Percentiles rank a stretch among this genome's conserved stretches.
Conservation (phyloP, 129 eudicot species). For the Dittrichia graveolens region DNA sequence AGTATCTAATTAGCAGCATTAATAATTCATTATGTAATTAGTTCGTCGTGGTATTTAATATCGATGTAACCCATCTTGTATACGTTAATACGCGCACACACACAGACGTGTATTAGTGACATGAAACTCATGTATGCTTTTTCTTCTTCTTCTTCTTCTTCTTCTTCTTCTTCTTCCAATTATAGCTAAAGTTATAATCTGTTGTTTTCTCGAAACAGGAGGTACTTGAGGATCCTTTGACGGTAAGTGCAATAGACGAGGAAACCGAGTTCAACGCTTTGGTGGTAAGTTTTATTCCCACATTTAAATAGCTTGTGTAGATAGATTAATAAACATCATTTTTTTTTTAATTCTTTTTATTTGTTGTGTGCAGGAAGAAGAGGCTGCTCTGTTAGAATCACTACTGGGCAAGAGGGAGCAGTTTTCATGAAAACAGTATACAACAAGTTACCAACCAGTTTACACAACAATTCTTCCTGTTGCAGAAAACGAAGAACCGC, state of each 20-base stretch:
- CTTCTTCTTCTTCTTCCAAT: not conserved
- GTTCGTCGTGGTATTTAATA: too few species aligned
- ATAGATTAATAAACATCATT: not conserved
- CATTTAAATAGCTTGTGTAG: not conserved
- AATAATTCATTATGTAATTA: not conserved
- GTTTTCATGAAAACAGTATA: slow-evolving; percentile 13
- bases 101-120: too few species aligned
- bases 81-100: not conserved
- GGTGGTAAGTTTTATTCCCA: slow-evolving; percentile 61
- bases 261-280: slow-evolving; percentile 96
- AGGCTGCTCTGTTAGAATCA: slow-evolving; percentile 76
- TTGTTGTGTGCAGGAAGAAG: slow-evolving; percentile 66
- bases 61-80: not conserved
- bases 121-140: not conserved
- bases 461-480: not conserved
- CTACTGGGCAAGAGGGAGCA: slow-evolving; percentile 53
- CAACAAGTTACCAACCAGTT: not conserved
- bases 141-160: not conserved
- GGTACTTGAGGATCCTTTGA: slow-evolving; percentile 82
- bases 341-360: not conserved
- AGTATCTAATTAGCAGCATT: not conserved
- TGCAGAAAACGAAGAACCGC: not conserved
- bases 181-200: not conserved
- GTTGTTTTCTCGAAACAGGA: slow-evolving; percentile 47
- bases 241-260: slow-evolving; percentile 82